A percentile compares a stretch with the other conserved stretches of the same genome.
Evolutionary conservation across 2,329 filamentous ascomycete species (phyloP).

Genomic region (Aureobasidium vineae): DNA sequence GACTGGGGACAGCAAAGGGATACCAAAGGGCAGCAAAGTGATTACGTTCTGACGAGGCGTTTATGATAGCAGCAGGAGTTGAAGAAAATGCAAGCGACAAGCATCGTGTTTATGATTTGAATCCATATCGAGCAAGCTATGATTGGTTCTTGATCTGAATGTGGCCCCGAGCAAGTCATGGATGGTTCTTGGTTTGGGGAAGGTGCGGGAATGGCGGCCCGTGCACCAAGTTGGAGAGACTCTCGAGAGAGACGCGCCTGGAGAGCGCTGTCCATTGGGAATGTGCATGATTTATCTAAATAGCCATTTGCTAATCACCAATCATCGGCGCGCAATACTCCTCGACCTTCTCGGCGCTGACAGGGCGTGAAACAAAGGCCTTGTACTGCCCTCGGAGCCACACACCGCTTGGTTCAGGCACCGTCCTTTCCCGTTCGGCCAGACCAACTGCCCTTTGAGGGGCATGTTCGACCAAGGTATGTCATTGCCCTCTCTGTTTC

Average conservation of each 20-base stretch:
- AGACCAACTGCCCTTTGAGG: conserved; percentile 19
- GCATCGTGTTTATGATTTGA: conserved; percentile 13
- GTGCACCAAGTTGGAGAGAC: background rate
- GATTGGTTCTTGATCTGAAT: background rate
- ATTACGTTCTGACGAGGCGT: conserved; percentile 23
- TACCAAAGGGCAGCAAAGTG: conserved; percentile 17
- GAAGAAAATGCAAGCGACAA: conserved; percentile 14
- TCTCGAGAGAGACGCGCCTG: conserved; percentile 5
- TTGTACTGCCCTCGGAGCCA: conserved; percentile 14
- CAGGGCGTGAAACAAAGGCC: conserved; percentile 23
- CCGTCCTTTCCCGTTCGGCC: conserved; percentile 12
- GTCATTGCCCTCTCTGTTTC: background rate
- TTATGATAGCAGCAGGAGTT: conserved; percentile 6
- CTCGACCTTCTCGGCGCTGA: background rate
- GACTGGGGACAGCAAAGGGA: background rate
- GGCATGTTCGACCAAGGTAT: conserved; percentile 25
- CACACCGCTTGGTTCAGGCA: conserved; percentile 15
- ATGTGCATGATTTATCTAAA: conserved; percentile 16
- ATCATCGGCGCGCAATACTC: conserved; percentile 11
- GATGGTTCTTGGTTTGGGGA: background rate
- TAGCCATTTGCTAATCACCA: conserved; percentile 5
- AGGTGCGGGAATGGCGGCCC: background rate
- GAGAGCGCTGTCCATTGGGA: background rate
- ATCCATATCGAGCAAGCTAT: background rate
- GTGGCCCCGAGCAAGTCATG: background rate